These are phyloP conservation scores for Plasmodium malariae DNA, from an alignment of 169 alveolate species.

Conservation along the genomic window DNA sequence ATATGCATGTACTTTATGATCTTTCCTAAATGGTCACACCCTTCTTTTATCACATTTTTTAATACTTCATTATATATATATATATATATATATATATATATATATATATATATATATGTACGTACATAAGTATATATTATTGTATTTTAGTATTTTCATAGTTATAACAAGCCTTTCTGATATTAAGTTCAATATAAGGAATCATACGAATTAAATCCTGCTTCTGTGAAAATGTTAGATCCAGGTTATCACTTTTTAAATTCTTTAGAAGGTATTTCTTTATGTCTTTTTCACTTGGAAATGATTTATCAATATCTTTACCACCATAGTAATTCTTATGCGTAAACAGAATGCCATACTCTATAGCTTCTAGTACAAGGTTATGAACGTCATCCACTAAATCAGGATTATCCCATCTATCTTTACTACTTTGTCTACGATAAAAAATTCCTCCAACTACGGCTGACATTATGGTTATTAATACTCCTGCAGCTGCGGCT, in stretches of 20 bases:
- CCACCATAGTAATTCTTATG: constrained; percentile 2
- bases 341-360: constrained; percentile 3
- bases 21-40: background rate
- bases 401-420: constrained; percentile 5
- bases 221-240: background rate
- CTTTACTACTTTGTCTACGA: background rate
- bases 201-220: background rate
- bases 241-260: background rate
- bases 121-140: background rate
- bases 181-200: constrained; percentile 12
- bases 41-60: background rate
- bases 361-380: constrained; percentile 10
- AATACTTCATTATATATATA: background rate
- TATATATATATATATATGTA: background rate
- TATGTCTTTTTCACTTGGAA: constrained; percentile 13
- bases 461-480: constrained; percentile 10
- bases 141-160: background rate
- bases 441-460: constrained; percentile 26
- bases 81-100: background rate
- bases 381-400: constrained; percentile 3
- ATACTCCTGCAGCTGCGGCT: constrained; percentile 20
- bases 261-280: constrained; percentile 5
- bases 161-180: background rate
- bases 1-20: no score
- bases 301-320: background rate